Conservation (phyloP, 2,329 filamentous ascomycete species). For the Pseudocercospora fijiensis region DNA sequence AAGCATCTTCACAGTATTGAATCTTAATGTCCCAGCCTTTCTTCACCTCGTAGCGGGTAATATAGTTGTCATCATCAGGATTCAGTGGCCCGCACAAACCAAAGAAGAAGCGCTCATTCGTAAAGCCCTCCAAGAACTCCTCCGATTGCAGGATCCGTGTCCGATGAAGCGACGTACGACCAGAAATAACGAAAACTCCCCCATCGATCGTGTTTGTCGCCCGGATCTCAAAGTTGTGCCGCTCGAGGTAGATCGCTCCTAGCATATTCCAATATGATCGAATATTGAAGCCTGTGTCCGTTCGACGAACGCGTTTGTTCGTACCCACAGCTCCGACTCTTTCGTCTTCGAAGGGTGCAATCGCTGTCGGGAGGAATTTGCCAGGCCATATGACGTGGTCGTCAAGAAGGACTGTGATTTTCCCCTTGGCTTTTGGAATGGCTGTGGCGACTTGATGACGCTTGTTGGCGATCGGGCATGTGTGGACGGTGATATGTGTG, state of each 20-base stretch:
- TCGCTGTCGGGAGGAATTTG: constrained; percentile 2
- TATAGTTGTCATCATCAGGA: constrained; percentile 15
- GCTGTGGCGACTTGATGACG: constrained; percentile 11
- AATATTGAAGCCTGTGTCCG: constrained; percentile 5
- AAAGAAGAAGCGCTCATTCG: constrained; percentile 14
- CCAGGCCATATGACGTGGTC: constrained; percentile 15
- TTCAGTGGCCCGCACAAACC: constrained; percentile 12
- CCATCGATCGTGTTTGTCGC: constrained; percentile 37
- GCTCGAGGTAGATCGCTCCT: constrained; percentile 35
- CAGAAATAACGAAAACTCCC: constrained; percentile 38
- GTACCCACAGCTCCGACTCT: constrained; percentile 19
- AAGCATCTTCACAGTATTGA: constrained; percentile 10
- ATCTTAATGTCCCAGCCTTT: constrained; percentile 14
- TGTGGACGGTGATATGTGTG: neutral
- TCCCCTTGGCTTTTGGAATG: constrained; percentile 4
- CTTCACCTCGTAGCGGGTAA: constrained; percentile 12
- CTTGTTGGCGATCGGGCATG: constrained; percentile 10
- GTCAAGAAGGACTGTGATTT: constrained; percentile 12
- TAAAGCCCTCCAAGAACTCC: constrained; percentile 24
- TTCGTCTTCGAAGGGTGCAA: constrained; percentile 13
- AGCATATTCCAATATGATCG: constrained; percentile 30
- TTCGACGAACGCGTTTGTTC: constrained; percentile 18
- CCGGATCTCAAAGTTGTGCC: constrained; percentile 39
- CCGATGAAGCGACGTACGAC: constrained; percentile 34
- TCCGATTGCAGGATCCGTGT: constrained; percentile 29